A percentile compares a stretch with the other conserved stretches of the same genome.
Conservation (phyloP, 176 grass and related monocot genomes). For the Oryza australiensis region DNA sequence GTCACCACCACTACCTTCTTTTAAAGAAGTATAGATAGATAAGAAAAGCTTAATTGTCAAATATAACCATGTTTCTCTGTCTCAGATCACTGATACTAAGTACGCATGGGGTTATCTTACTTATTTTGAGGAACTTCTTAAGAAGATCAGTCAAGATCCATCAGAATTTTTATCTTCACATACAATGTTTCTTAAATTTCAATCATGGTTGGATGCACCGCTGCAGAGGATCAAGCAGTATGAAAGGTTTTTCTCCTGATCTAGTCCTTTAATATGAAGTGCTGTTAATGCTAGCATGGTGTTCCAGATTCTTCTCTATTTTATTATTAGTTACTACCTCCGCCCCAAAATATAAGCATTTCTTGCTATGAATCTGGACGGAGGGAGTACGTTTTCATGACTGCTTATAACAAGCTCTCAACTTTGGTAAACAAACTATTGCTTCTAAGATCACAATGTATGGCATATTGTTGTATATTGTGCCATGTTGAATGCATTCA, state of each 20-base stretch:
- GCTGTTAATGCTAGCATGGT: neutral
- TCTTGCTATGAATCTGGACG: too few relatives aligned
- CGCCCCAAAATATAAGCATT: too few relatives aligned
- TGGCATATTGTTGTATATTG: too few relatives aligned
- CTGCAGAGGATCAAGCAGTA: conserved; percentile 52
- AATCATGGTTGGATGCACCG: conserved; percentile 50
- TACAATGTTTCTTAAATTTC: conserved; percentile 65
- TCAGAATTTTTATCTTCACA: conserved; percentile 48
- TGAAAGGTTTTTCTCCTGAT: conserved; percentile 45
- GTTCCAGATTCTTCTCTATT: neutral
- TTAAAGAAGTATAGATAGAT: too few relatives aligned
- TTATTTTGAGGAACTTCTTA: conserved; percentile 46
- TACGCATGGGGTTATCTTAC: conserved; percentile 67
- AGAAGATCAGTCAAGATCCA: conserved; percentile 55
- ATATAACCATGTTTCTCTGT: neutral
- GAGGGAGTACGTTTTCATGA: too few relatives aligned
- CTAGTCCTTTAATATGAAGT: neutral
- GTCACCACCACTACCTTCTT: too few relatives aligned
- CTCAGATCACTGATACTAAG: conserved; percentile 62
- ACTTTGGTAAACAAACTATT: conserved; percentile 1
- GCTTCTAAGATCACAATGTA: neutral
- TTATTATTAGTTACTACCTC: conserved; percentile 7
- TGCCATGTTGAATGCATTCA: too few relatives aligned
- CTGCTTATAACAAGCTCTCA: too few relatives aligned
- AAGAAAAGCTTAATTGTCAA: neutral